phyloP scores from a whole-genome alignment of 1,284 basidiomycete species.

The Golubevia sp. region DNA sequence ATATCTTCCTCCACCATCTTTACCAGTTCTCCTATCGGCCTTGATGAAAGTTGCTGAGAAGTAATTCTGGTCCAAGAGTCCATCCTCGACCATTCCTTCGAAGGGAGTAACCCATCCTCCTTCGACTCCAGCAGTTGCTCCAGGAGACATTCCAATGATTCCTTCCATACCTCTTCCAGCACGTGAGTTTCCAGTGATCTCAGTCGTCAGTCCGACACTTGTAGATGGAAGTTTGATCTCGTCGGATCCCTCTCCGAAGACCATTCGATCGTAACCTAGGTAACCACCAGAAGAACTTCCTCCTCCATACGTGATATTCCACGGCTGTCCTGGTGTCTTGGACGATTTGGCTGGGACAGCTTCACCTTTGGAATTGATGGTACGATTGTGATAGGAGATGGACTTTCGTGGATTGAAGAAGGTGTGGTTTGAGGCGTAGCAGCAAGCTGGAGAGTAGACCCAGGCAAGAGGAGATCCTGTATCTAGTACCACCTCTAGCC shows the following conservation, averaged over 20 bases:
- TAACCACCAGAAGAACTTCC: constrained; percentile 25
- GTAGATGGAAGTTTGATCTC: constrained; percentile 18
- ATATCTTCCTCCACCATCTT: constrained; percentile 38
- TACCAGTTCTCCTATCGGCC: constrained; percentile 36
- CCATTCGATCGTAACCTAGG: constrained; percentile 34
- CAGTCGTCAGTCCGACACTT: constrained; percentile 27
- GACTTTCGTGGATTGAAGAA: constrained; percentile 29
- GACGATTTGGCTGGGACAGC: constrained; percentile 5
- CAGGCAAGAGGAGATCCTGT: constrained; percentile 35
- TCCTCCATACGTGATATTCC: constrained; percentile 27
- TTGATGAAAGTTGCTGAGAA: constrained; percentile 34
- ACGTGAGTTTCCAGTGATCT: constrained; percentile 22
- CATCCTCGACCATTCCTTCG: constrained; percentile 30
- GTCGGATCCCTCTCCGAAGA: constrained; percentile 16
- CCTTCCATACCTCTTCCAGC: constrained; percentile 36
- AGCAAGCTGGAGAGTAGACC: constrained; percentile 40
- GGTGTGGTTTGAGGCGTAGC: constrained; percentile 34
- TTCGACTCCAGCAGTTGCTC: constrained; percentile 15
- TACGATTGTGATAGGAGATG: constrained; percentile 30
- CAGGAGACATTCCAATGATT: constrained; percentile 29
- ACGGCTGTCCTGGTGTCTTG: constrained; percentile 16
- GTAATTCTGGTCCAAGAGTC: constrained; percentile 27
- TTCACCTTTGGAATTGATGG: constrained; percentile 16
- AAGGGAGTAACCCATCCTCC: constrained; percentile 41
- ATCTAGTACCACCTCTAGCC: constrained; percentile 37